Percentiles rank a stretch among this genome's conserved stretches.
Conservation (phyloP, 768 basidiomycete genomes). For the Calvatia gigantea region DNA sequence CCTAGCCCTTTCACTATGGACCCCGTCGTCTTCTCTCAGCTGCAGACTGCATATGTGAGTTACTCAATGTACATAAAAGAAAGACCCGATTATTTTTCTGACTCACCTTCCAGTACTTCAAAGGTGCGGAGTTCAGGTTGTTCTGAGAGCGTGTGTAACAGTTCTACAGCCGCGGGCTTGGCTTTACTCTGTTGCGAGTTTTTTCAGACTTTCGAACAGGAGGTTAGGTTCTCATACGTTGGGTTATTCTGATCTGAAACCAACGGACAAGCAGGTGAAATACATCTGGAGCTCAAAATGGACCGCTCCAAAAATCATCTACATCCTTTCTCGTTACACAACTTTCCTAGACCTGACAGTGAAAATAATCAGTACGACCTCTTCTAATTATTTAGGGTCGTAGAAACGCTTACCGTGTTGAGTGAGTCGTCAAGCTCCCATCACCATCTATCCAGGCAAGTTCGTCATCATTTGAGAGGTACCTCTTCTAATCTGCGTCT, state of each 20-base stretch:
- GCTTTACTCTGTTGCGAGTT: not conserved
- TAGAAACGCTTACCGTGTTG: too few relatives aligned
- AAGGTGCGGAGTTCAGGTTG: too few relatives aligned
- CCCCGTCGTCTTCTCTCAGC: too few relatives aligned
- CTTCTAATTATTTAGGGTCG: too few relatives aligned
- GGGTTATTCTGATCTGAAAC: too few relatives aligned
- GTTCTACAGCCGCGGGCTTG: not conserved
- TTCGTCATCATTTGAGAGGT: not conserved
- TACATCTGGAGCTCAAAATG: conserved; percentile 9
- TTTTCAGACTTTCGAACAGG: not conserved
- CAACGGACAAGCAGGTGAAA: not conserved
- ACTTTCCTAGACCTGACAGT: conserved; percentile 3
- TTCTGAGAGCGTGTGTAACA: not conserved
- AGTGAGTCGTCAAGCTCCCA: too few relatives aligned
- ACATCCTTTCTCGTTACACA: conserved; percentile 10
- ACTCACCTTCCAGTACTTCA: too few relatives aligned
- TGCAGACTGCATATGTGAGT: too few relatives aligned
- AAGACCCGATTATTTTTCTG: too few relatives aligned
- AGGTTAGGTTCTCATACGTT: not conserved
- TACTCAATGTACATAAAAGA: too few relatives aligned
- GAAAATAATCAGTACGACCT: not conserved
- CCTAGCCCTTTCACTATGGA: too few relatives aligned
- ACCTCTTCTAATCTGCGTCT: too few relatives aligned
- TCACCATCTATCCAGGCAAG: not conserved
- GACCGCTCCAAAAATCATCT: not conserved